phyloP scores from a whole-genome alignment of 306 rosid species.

The Cicer yamashitae region DNA sequence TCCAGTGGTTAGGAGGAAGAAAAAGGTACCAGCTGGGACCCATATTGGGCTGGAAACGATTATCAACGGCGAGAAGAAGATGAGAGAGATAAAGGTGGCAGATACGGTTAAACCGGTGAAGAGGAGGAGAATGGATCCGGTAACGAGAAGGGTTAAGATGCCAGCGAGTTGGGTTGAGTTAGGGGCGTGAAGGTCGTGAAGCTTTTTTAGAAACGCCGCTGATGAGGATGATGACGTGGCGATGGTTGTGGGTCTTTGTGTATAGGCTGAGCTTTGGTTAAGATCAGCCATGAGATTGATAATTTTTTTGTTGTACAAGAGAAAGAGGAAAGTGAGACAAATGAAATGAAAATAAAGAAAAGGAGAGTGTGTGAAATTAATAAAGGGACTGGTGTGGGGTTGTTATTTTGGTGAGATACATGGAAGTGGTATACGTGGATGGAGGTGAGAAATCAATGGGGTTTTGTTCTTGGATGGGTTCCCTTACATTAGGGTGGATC shows the following conservation, averaged over 20 bases:
- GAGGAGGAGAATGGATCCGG: slow-evolving; percentile 64
- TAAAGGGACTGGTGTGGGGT: slow-evolving; percentile 23
- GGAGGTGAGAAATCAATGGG: slow-evolving; percentile 23
- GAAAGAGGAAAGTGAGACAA: not conserved
- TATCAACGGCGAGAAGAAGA: slow-evolving; percentile 62
- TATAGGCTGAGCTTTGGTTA: slow-evolving; percentile 42
- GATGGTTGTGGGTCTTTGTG: slow-evolving; percentile 13
- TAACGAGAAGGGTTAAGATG: slow-evolving; percentile 55
- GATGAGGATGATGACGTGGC: not conserved
- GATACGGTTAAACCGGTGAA: slow-evolving; percentile 63
- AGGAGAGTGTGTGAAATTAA: not conserved
- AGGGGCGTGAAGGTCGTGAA: slow-evolving; percentile 55
- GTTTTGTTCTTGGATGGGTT: not conserved
- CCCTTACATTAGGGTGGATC: not conserved
- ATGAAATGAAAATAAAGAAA: not conserved
- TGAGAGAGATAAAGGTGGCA: slow-evolving; percentile 45
- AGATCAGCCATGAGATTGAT: slow-evolving; percentile 56
- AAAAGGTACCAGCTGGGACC: slow-evolving; percentile 57
- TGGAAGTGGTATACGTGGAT: slow-evolving; percentile 2
- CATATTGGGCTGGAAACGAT: slow-evolving; percentile 74
- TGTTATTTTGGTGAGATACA: not conserved
- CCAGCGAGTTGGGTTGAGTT: slow-evolving; percentile 65
- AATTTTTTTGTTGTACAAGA: not conserved
- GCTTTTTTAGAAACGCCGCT: slow-evolving; percentile 44
- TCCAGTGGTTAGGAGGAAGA: slow-evolving; percentile 48